phyloP scores from a whole-genome alignment of 2,329 filamentous ascomycete species.

The Paecilomyces niveus region DNA sequence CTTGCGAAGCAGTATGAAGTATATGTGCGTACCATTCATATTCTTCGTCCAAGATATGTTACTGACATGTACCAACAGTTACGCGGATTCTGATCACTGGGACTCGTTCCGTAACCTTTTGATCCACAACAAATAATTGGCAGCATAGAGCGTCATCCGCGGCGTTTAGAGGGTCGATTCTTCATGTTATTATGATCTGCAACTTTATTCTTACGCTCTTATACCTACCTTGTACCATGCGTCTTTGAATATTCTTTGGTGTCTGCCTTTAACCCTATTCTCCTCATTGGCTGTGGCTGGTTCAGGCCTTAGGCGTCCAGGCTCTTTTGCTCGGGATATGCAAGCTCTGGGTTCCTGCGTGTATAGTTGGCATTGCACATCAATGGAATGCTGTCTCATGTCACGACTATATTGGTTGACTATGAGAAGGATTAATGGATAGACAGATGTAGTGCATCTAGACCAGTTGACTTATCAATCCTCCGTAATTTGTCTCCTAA shows the following conservation, averaged over 20 bases:
- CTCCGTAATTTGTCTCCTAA: too few species aligned
- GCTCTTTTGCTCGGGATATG: not conserved
- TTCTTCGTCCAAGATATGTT: not conserved
- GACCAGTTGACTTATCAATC: too few species aligned
- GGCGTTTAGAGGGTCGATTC: constrained; percentile 2
- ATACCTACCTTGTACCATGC: not conserved
- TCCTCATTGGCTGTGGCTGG: not conserved
- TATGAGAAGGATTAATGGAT: not conserved
- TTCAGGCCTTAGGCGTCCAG: not conserved
- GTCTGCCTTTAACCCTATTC: not conserved
- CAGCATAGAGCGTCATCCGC: not conserved
- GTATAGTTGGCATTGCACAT: not conserved
- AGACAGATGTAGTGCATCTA: not conserved
- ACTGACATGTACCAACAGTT: constrained; percentile 37
- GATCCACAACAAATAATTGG: constrained; percentile 65
- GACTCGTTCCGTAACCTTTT: constrained; percentile 76
- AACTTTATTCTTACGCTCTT: not conserved
- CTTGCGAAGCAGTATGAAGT: constrained; percentile 90
- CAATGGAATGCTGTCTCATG: not conserved
- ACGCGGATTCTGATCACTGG: constrained; percentile 80
- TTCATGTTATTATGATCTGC: not conserved
- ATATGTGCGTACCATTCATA: constrained; percentile 62
- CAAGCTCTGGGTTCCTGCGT: not conserved
- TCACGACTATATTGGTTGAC: not conserved
- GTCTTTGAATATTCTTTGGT: not conserved